Evolutionary conservation across 2,329 filamentous ascomycete genomes (phyloP), one percentile per base, ranked within the genome.

Genomic region (Fusarium vanettenii): DNA sequence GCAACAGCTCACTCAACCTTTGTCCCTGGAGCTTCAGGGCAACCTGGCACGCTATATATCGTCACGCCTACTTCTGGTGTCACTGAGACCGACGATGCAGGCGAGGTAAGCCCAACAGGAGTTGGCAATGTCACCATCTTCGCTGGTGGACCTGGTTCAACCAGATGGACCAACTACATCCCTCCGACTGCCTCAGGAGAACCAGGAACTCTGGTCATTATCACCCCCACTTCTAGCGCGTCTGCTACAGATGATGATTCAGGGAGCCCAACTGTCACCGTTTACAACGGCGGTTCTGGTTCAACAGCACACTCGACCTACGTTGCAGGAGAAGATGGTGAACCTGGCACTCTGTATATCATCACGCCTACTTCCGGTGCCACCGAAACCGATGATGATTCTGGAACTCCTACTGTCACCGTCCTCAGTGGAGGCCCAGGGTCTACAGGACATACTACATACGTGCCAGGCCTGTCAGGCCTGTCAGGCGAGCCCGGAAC

Each of bases 1-100:
- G 11, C 70, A 3, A 60, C 45, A 4, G 13, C 57, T 1, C 27
- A 8, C 16, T 70, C 70, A 1, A 7, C 62, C 0, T 69, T 66
- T 9, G 10, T 73, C 0, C 14, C 66, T 0, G 60, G 41, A 14
- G 27, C 20, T 9, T 48, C 69, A 0, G 64, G 60, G 0, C 43
- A 25, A 1, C 64, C 69, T 1, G 70, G 71, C 27, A 73, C 71
- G 18, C n/a, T 73, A 1, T 45, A 73, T 7, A 64, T 73, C 1
- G 43, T 73, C 14, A 73, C 71, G 1, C 70, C 71, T 1, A 33
- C 48, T 0, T 37, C 50, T 0, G 43, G 4, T 13, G 11, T 52
- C 11, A 52, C 48, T 20, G 10, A 20, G n/a, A 27, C 35, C 6
- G 22, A 27, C 6, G 56, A 14, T 14, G 27, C 25, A 20, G 48